Base-by-base conservation (phyloP, 345 rosid species). In the Laguncularia racemosa region DNA sequence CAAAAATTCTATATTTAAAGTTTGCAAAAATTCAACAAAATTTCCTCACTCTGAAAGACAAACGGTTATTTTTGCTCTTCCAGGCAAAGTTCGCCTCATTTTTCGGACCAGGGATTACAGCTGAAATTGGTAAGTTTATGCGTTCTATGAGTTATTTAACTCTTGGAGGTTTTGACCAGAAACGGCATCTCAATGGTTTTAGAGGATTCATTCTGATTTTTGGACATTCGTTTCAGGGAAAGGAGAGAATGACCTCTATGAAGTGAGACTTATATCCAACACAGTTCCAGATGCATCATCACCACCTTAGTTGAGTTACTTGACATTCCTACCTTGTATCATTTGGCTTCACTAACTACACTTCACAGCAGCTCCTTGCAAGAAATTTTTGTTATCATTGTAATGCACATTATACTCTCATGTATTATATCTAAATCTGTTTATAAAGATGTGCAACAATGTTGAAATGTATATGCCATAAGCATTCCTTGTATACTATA, bases 21-120 rank as follows among this genome's bases (percentile, higher is more conserved):
- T 3, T 6, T 33, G 40, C 10, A 8, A 33, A 33, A 1, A 33
- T 33, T 33, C 40, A 33, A 33, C 7, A 33, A 8, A 4, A 6
- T 4, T 33, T 33, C 40, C 6, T 1, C 6, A 6, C 10, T 33
- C 38, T 6, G 17, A 14, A 20, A 57, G 28, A 15, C 52, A 23
- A 23, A n/a, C 47, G 12, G 26, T 21, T 18, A 40, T 14, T 12
- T 46, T 52, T 20, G 58, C 40, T 49, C 28, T 66, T 61, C 67
- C 56, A 92, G 97, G 96, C 79, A 15, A 92, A 92, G 77, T 89
- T 92, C 56, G 47, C 97, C 63, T 89, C 97, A 19, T 89, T 92
- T 76, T 92, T 92, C 68, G 98, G 96, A 70, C 96, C 97, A 14
- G 71, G 85, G 63, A 78, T 92, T 71, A 71, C 84, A 20, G 91